Percentiles rank a stretch among this genome's conserved stretches.
Evolutionary conservation across 805 yeast genomes (phyloP).

Genomic region (Wickerhamomyces sydowiorum): DNA sequence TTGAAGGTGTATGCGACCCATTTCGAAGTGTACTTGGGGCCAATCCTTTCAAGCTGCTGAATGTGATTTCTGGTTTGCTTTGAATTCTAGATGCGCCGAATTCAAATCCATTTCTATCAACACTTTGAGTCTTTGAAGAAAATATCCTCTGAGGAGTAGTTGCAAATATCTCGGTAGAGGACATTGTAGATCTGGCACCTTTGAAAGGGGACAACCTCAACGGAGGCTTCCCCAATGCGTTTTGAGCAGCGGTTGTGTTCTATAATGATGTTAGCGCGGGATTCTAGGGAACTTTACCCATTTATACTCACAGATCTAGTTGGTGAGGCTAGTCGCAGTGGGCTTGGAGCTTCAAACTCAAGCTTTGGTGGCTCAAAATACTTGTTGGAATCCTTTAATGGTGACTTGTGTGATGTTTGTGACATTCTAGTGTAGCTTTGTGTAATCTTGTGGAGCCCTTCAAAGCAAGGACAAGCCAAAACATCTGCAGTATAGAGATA

Average conservation of each 20-base stretch:
- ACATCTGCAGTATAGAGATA: not conserved
- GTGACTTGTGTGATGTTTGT: not conserved
- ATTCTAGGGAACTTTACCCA: not conserved
- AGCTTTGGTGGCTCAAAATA: slow-evolving; percentile 6
- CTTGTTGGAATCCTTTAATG: slow-evolving; percentile 4
- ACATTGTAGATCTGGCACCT: slow-evolving; percentile 10
- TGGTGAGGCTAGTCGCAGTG: slow-evolving; percentile 5
- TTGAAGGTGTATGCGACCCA: slow-evolving; percentile 20
- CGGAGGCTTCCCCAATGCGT: slow-evolving; percentile 14
- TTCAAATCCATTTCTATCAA: slow-evolving; percentile 18
- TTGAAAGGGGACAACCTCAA: slow-evolving; percentile 21
- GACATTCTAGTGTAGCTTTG: not conserved
- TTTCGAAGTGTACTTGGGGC: slow-evolving; percentile 22
- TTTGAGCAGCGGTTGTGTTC: not conserved
- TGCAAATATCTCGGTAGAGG: slow-evolving; percentile 14
- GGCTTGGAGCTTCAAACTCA: slow-evolving; percentile 11
- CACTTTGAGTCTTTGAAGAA: slow-evolving; percentile 21
- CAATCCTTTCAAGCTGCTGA: slow-evolving; percentile 22
- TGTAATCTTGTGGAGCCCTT: too few species aligned
- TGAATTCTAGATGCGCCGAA: not conserved
- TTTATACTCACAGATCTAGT: not conserved
- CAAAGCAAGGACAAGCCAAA: too few species aligned
- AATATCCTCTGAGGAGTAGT: slow-evolving; percentile 25
- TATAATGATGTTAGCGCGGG: too few species aligned
- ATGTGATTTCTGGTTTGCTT: slow-evolving; percentile 14